These are phyloP conservation scores for Fusarium sp. DNA, from an alignment of 2,329 filamentous ascomycete genomes.

Conservation along the genomic window DNA sequence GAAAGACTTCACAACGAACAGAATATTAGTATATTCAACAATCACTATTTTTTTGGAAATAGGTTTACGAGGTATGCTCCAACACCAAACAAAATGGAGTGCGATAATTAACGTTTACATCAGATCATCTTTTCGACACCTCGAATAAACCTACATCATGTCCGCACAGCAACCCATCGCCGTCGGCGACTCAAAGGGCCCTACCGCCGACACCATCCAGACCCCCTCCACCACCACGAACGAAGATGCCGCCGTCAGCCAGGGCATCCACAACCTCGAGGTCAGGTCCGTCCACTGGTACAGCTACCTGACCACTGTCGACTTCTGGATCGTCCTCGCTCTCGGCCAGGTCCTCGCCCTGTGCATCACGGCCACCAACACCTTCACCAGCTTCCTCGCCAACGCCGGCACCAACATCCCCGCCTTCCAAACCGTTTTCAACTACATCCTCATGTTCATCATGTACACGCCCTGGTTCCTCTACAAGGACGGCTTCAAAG, in stretches of 20 bases:
- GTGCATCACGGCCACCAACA: slow-evolving; percentile 93
- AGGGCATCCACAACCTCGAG: slow-evolving; percentile 68
- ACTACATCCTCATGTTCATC: slow-evolving; percentile 85
- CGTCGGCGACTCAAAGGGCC: slow-evolving; percentile 43
- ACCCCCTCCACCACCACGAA: slow-evolving; percentile 18
- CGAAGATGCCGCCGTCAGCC: slow-evolving; percentile 57
- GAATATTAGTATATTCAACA: background rate
- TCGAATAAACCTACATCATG: slow-evolving; percentile 33
- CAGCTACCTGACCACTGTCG: slow-evolving; percentile 82
- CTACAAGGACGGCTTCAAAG: slow-evolving; percentile 80
- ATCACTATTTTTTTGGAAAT: slow-evolving; percentile 6
- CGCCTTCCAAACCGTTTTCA: slow-evolving; percentile 95
- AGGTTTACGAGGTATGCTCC: slow-evolving; percentile 34
- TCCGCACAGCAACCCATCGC: slow-evolving; percentile 16
- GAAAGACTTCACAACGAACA: slow-evolving; percentile 64
- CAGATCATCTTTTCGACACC: slow-evolving; percentile 19
- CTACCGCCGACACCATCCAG: slow-evolving; percentile 30
- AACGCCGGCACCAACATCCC: slow-evolving; percentile 80
- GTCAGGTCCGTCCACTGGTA: slow-evolving; percentile 69
- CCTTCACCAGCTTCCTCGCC: slow-evolving; percentile 82
- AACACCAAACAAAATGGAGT: background rate
- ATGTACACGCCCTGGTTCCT: slow-evolving; percentile 86
- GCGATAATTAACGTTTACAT: background rate
- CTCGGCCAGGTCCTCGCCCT: slow-evolving; percentile 88
- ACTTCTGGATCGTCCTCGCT: slow-evolving; percentile 87